These are phyloP conservation scores for Antrodiella citrinella DNA, from an alignment of 768 basidiomycete species.

Conservation along the genomic window DNA sequence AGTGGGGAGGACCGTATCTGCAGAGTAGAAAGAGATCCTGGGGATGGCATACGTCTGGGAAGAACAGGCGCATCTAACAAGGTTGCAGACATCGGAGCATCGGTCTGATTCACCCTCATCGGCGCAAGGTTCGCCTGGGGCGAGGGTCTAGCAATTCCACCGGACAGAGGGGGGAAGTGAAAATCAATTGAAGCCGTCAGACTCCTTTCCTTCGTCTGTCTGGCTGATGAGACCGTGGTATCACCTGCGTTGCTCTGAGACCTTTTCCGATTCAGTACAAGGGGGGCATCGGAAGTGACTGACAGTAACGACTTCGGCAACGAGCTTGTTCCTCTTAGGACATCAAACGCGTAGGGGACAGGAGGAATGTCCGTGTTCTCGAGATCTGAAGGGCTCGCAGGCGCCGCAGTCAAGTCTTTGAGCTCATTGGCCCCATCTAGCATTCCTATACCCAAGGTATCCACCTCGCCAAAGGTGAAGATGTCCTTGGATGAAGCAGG, in stretches of 20 bases:
- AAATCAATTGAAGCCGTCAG: constrained; percentile 24
- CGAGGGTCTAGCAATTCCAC: not conserved
- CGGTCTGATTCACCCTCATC: not conserved
- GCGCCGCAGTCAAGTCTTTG: too few relatives aligned
- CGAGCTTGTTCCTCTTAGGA: too few relatives aligned
- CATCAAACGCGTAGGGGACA: too few relatives aligned
- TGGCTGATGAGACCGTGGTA: constrained; percentile 19
- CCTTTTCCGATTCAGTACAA: constrained; percentile 34
- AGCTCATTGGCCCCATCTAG: too few relatives aligned
- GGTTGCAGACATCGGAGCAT: not conserved
- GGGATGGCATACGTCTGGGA: constrained; percentile 17
- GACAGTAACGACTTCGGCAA: not conserved
- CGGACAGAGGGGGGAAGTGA: constrained; percentile 26
- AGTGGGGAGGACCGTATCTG: too few relatives aligned
- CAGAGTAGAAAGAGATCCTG: too few relatives aligned
- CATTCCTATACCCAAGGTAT: too few relatives aligned
- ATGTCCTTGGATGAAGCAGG: too few relatives aligned
- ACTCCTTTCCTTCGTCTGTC: constrained; percentile 11
- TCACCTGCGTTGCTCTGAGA: constrained; percentile 33
- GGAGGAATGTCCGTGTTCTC: too few relatives aligned
- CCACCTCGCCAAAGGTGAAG: too few relatives aligned
- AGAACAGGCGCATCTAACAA: constrained; percentile 41
- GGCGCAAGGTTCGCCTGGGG: not conserved
- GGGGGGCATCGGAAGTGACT: constrained; percentile 14
- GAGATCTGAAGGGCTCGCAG: too few relatives aligned